phyloP scores from a whole-genome alignment of 257 asterid genomes.

The Solanum chiquidenum region DNA sequence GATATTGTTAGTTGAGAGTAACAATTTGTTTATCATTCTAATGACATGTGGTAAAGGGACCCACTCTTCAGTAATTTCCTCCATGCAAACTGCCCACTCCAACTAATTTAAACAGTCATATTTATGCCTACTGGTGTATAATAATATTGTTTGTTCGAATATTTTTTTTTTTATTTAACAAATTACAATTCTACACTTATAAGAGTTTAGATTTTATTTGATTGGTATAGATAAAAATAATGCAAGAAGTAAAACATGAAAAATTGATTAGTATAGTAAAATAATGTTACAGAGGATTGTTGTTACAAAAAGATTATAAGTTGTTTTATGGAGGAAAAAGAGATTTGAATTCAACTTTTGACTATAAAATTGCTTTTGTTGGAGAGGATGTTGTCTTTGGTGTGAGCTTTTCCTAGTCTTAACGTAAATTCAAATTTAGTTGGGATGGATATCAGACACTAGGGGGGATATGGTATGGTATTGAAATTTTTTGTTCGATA shows the following conservation, averaged over 20 bases:
- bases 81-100: slow-evolving; percentile 51
- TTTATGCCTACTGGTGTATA: too few species aligned
- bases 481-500: background rate
- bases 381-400: background rate
- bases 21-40: background rate
- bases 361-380: background rate
- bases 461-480: background rate
- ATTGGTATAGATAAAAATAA: background rate
- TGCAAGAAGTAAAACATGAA: background rate
- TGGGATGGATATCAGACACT: background rate
- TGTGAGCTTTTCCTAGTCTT: background rate
- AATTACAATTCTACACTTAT: too few species aligned
- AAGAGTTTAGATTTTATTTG: background rate
- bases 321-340: background rate
- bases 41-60: slow-evolving; percentile 23
- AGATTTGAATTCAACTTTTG: background rate
- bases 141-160: background rate
- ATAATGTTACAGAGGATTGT: background rate
- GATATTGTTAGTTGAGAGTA: background rate
- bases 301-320: background rate
- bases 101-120: slow-evolving; percentile 31
- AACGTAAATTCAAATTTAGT: background rate
- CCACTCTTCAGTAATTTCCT: slow-evolving; percentile 24
- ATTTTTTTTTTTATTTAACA: too few species aligned
- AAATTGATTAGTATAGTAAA: background rate